Percentiles rank a stretch among this genome's conserved stretches.
Conservation (phyloP, 2,329 filamentous ascomycete species). For the Pseudogymnoascus sp. region DNA sequence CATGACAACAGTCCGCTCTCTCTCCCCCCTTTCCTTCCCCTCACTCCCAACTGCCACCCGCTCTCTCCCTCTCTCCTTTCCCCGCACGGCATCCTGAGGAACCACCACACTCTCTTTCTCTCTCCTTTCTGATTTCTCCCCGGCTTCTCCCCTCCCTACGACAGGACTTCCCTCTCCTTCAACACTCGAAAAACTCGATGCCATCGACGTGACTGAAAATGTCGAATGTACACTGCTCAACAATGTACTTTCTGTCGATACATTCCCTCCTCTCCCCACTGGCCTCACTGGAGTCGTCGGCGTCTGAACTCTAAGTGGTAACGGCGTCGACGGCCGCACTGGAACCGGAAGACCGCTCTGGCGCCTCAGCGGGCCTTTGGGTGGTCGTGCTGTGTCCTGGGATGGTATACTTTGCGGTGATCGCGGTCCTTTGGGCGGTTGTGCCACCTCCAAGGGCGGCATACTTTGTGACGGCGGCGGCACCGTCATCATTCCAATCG, state of each 20-base stretch:
- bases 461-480: neutral
- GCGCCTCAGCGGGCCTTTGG: slow-evolving; percentile 12
- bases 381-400: slow-evolving; percentile 16
- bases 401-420: slow-evolving; percentile 8
- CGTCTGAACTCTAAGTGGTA: slow-evolving; percentile 12
- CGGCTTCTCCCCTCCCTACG: neutral
- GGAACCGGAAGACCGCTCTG: slow-evolving; percentile 18
- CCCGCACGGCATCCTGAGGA: neutral
- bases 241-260: slow-evolving; percentile 16
- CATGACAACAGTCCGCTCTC: neutral
- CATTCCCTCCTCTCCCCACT: slow-evolving; percentile 12
- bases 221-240: neutral
- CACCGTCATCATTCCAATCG: neutral
- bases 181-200: neutral
- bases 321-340: slow-evolving; percentile 16
- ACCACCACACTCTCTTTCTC: neutral
- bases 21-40: neutral
- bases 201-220: neutral
- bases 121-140: neutral
- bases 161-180: neutral
- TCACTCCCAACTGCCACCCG: neutral
- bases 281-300: slow-evolving; percentile 16
- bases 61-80: neutral
- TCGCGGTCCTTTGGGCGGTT: no score
- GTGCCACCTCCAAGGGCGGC: no score